Evolutionary conservation across 2,329 filamentous ascomycete species (phyloP).

Genomic region (Cladorrhinum sp.): DNA sequence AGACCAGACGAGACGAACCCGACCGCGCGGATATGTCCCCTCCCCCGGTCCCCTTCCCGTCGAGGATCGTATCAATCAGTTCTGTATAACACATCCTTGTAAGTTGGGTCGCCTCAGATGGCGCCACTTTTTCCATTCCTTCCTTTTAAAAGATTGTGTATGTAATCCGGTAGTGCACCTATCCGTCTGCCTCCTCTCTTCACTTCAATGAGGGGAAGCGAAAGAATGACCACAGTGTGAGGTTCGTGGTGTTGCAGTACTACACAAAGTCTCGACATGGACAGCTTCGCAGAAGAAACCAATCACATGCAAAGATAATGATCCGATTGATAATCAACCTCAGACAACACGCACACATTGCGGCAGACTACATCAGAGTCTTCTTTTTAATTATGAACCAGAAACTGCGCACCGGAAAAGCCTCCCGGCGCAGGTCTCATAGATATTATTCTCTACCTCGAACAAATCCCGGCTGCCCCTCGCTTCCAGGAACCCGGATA

Average conservation of each 20-base stretch:
- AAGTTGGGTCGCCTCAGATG: neutral
- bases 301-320: neutral
- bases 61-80: neutral
- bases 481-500: neutral
- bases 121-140: neutral
- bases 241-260: neutral
- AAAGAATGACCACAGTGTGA: neutral
- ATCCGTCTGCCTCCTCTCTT: neutral
- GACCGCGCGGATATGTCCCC: neutral
- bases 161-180: neutral
- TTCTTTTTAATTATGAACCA: neutral
- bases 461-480: neutral
- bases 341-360: neutral
- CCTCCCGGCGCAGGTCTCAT: neutral
- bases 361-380: neutral
- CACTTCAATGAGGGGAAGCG: neutral
- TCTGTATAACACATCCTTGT: neutral
- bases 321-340: neutral
- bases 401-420: neutral
- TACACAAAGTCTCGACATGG: neutral
- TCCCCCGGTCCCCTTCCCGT: neutral
- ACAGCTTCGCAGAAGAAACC: neutral
- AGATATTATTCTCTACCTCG: neutral
- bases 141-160: neutral
- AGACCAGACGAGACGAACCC: neutral